A percentile compares a stretch with the other conserved stretches of the same genome.
Conservation (phyloP, 192 early-diverging fungal genomes). For the Coemansia sp. region DNA sequence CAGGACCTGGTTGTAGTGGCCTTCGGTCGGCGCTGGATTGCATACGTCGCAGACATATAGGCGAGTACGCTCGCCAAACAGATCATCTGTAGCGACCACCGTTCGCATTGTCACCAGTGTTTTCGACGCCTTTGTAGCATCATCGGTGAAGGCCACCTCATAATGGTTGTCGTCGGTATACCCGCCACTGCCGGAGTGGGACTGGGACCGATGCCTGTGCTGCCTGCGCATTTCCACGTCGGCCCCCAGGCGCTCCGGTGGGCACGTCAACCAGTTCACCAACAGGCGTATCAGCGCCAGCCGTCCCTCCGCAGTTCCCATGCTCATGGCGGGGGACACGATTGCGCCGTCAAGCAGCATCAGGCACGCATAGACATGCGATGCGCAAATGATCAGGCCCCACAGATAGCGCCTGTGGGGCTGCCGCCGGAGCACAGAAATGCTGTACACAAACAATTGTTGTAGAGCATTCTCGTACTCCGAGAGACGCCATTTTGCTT, state of each 20-base stretch:
- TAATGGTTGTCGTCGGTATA: not conserved
- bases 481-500: not conserved
- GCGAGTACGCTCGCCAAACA: not conserved
- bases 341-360: not conserved
- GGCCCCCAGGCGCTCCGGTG: not conserved
- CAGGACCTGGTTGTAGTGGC: not conserved
- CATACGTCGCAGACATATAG: not conserved
- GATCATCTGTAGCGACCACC: not conserved
- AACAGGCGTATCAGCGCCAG: constrained; percentile 1
- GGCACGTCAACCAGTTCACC: constrained; percentile 7
- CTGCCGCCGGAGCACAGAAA: not conserved
- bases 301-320: not conserved
- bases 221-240: not conserved
- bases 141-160: not conserved
- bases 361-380: not conserved
- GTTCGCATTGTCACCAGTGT: not conserved
- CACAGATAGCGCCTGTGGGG: constrained; percentile 8
- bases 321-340: not conserved
- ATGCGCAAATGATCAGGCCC: constrained; percentile 3
- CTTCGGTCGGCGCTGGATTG: not conserved
- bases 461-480: not conserved
- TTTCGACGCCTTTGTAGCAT: not conserved
- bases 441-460: not conserved
- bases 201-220: not conserved
- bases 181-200: not conserved